Base-by-base conservation (phyloP, 208 protist genomes). In the Endotrypanum monterogeii region DNA sequence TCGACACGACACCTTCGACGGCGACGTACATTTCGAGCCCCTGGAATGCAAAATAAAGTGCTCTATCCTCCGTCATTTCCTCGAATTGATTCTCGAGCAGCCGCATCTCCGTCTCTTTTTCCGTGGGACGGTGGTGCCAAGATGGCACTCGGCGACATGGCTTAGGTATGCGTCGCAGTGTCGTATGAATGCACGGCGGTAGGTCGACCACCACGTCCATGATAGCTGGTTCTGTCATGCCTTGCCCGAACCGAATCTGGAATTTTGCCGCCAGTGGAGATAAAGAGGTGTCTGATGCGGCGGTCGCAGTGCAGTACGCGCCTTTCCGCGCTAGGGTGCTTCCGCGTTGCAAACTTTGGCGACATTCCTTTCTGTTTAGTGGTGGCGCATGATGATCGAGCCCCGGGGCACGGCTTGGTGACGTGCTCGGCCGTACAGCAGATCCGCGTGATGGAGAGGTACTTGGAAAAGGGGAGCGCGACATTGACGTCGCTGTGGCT, bases 61-160 rank as follows among this genome's bases (percentile, higher is more conserved):
- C 93, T 72, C 86, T 89, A 30, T 95, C 85, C 46, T 93, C 85
- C 4, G 84, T 92, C 35, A 97, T 74, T 37, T 79, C 65, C 63
- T 94, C 78, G 70, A 97, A 97, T 32, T 82, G 73, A 69, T 97
- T 97, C 65, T 93, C 90, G 51, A 97, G 80, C 54, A 72, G 37
- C 8, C 90, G 89, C 28, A 66, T 69, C 14, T 85, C 82, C 60
- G 93, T 68, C 75, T 94, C 89, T 61, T 88, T 88, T 44, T 82
- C 76, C 7, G 86, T 86, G 7, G 88, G 90, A 39, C 90, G 78
- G 44, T 93, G 86, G 39, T 94, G 78, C 41, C 92, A 79, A 25
- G 93, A 97, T 28, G 87, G 83, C 8, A 71, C 71, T 2, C 79
- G 81, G 25, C 78, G 74, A 37, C 74, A 82, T 35, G 88, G 79